Percentiles rank a stretch among this genome's conserved stretches.
Evolutionary conservation across 2,329 filamentous ascomycete genomes (phyloP).

Genomic region (Triangularia verruculosa): DNA sequence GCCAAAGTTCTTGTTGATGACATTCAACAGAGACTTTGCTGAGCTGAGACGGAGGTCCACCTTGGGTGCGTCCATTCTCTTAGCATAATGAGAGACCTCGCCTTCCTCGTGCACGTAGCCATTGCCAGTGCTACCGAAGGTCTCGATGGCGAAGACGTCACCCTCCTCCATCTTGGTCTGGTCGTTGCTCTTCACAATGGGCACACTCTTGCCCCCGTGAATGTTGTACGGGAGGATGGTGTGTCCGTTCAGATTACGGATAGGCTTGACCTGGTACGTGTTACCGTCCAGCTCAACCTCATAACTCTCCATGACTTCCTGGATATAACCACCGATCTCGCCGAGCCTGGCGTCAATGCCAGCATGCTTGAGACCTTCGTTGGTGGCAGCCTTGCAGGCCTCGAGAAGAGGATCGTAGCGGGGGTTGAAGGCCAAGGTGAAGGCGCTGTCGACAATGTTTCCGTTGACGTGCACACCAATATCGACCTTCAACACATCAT

Average conservation of each 20-base stretch:
- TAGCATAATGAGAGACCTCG: constrained; percentile 87
- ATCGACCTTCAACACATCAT: constrained; percentile 80
- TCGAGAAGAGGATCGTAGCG: constrained; percentile 71
- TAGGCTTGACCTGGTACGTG: constrained; percentile 77
- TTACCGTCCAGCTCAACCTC: constrained; percentile 80
- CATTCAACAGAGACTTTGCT: constrained; percentile 78
- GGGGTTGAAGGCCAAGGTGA: constrained; percentile 73
- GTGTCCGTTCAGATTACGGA: constrained; percentile 85
- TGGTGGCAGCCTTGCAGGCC: constrained; percentile 72
- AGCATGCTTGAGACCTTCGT: constrained; percentile 85
- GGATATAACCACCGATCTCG: constrained; percentile 79
- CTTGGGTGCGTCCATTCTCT: constrained; percentile 68
- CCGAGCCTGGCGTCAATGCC: constrained; percentile 88
- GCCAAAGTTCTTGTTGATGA: constrained; percentile 95
- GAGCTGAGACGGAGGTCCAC: constrained; percentile 74
- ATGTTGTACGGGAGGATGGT: constrained; percentile 87
- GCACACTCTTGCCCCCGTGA: constrained; percentile 89
- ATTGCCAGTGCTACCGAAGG: constrained; percentile 89
- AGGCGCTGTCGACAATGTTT: constrained; percentile 77
- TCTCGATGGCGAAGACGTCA: constrained; percentile 93
- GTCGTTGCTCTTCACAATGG: constrained; percentile 85
- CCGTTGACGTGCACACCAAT: constrained; percentile 80
- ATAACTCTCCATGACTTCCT: constrained; percentile 91
- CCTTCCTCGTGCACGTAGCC: constrained; percentile 85
- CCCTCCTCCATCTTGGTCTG: constrained; percentile 97